These are phyloP conservation scores for Ophiostoma piceae DNA, from an alignment of 2,329 filamentous ascomycete genomes.

Conservation along the genomic window DNA sequence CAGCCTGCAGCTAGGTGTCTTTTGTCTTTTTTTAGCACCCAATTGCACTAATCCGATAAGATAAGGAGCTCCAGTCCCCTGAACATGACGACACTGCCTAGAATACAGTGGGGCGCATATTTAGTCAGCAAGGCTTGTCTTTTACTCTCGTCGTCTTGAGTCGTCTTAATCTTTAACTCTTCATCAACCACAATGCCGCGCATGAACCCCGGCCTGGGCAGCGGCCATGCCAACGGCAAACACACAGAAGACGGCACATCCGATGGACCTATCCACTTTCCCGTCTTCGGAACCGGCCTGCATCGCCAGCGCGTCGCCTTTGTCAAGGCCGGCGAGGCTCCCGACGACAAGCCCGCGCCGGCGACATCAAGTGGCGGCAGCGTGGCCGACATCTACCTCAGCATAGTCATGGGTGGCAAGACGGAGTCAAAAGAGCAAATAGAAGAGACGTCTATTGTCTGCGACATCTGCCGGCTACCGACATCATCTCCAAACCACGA, in stretches of 20 bases:
- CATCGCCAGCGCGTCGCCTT: slow-evolving; percentile 52
- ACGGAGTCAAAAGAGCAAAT: neutral
- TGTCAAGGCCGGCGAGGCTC: slow-evolving; percentile 45
- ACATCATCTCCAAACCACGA: slow-evolving; percentile 42
- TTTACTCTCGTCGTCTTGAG: neutral
- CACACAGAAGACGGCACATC: slow-evolving; percentile 31
- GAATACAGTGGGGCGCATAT: neutral
- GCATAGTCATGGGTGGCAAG: slow-evolving; percentile 46
- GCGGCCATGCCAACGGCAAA: neutral
- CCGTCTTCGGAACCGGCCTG: slow-evolving; percentile 53
- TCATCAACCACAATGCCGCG: neutral
- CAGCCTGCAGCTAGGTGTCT: slow-evolving; percentile 12
- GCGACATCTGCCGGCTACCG: slow-evolving; percentile 22
- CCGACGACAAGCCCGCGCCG: slow-evolving; percentile 31
- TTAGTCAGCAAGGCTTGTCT: neutral
- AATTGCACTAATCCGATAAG: slow-evolving; percentile 17
- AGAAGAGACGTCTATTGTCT: neutral
- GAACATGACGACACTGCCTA: slow-evolving; percentile 20
- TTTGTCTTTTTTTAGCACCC: slow-evolving; percentile 16
- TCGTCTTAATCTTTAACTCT: neutral
- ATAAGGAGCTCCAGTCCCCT: slow-evolving; percentile 15
- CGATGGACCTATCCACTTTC: slow-evolving; percentile 47
- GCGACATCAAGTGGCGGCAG: slow-evolving; percentile 32
- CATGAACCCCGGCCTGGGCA: neutral
- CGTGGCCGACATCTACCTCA: slow-evolving; percentile 59